These are phyloP conservation scores for Nemania sp. DNA, from an alignment of 2,329 filamentous ascomycete genomes.

Conservation along the genomic window DNA sequence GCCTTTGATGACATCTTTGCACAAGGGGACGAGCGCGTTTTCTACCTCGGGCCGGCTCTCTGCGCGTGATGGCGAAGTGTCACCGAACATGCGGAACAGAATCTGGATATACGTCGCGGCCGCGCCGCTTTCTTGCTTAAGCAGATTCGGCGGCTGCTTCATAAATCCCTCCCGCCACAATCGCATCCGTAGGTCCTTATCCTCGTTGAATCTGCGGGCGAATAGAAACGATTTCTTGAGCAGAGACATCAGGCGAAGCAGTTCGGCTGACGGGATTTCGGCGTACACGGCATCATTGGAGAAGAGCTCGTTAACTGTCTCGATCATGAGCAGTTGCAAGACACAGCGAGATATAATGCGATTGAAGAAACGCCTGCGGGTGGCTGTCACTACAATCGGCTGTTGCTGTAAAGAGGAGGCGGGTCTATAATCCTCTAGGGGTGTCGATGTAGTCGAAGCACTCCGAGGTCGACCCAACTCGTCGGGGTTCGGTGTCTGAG, in stretches of 20 bases:
- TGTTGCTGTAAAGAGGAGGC: slow-evolving; percentile 79
- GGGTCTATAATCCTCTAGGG: slow-evolving; percentile 86
- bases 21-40: slow-evolving; percentile 88
- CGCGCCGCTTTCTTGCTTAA: slow-evolving; percentile 94
- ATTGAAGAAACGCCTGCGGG: slow-evolving; percentile 95
- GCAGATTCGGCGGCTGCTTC: slow-evolving; percentile 96
- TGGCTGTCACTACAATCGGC: slow-evolving; percentile 88
- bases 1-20: slow-evolving; percentile 87
- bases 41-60: slow-evolving; percentile 83
- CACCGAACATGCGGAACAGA: slow-evolving; percentile 95
- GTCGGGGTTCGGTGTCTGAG: slow-evolving; percentile 30
- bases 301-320: slow-evolving; percentile 98
- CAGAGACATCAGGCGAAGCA: slow-evolving; percentile 89
- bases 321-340: slow-evolving; percentile 96
- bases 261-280: slow-evolving; percentile 86
- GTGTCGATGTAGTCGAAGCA: slow-evolving; percentile 46
- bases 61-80: slow-evolving; percentile 80
- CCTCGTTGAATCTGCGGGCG: slow-evolving; percentile 94
- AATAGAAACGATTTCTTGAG: slow-evolving; percentile 97
- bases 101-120: slow-evolving; percentile 96
- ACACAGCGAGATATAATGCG: slow-evolving; percentile 99
- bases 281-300: slow-evolving; percentile 94
- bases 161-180: slow-evolving; percentile 99
- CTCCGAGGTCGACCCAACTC: slow-evolving; percentile 30
- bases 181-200: slow-evolving; percentile 92